Conservation (phyloP, 768 basidiomycete genomes). For the Podaxis mareebaensis region DNA sequence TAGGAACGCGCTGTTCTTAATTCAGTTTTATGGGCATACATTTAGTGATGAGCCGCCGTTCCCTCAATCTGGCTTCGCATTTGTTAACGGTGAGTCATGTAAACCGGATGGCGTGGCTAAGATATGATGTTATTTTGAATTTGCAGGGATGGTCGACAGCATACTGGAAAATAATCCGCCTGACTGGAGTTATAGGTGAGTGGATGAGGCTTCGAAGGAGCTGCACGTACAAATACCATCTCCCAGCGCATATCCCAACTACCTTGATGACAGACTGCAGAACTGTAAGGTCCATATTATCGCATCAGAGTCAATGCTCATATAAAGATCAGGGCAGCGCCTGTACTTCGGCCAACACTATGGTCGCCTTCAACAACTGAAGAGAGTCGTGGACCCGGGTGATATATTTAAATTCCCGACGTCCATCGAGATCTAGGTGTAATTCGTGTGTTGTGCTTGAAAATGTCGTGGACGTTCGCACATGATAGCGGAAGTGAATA, state of each 20-base stretch:
- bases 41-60: conserved; percentile 36
- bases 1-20: conserved; percentile 42
- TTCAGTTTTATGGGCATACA: conserved; percentile 53
- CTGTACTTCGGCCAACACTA: conserved; percentile 15
- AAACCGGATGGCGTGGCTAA: background rate
- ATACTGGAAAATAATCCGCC: conserved; percentile 5
- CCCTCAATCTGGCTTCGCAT: conserved; percentile 42
- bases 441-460: background rate
- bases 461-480: background rate
- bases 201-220: background rate
- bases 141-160: conserved; percentile 31
- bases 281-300: conserved; percentile 1
- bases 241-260: conserved; percentile 13
- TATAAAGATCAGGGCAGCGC: conserved; percentile 7
- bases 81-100: conserved; percentile 39
- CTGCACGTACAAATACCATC: background rate
- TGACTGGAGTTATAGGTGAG: conserved; percentile 10
- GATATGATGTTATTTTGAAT: background rate
- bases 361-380: conserved; percentile 13
- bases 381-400: conserved; percentile 9
- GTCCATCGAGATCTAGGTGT: conserved; percentile 9
- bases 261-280: conserved; percentile 6
- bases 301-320: background rate
- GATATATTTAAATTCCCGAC: conserved; percentile 13
- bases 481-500: background rate